Percentiles rank a stretch among this genome's conserved stretches.
Evolutionary conservation across 176 grass and related monocot species (phyloP).

Genomic region (Themeda triandra): DNA sequence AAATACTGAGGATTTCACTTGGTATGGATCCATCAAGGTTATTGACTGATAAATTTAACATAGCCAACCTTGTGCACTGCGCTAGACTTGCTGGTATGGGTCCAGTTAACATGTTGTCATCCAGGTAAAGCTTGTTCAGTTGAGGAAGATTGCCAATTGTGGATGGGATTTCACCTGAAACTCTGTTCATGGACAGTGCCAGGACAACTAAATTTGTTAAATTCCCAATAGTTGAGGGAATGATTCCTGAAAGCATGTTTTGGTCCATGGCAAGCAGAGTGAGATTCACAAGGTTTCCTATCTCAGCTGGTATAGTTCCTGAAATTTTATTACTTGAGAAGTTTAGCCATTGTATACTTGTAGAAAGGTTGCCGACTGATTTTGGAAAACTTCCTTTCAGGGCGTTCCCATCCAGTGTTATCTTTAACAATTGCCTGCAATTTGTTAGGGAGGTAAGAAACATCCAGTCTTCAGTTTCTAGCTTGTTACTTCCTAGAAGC

Average conservation of each 20-base stretch:
- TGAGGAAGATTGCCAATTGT: constrained; percentile 35
- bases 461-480: neutral
- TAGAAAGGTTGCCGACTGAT: constrained; percentile 26
- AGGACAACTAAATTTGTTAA: constrained; percentile 29
- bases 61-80: neutral
- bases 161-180: constrained; percentile 48
- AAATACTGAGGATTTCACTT: constrained; percentile 6
- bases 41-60: constrained; percentile 41
- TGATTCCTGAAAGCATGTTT: constrained; percentile 51
- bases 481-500: neutral
- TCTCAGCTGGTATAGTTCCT: constrained; percentile 32
- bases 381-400: constrained; percentile 27
- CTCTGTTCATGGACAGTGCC: constrained; percentile 35
- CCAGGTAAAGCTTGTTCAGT: constrained; percentile 34
- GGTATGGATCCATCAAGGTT: constrained; percentile 32
- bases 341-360: neutral
- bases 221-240: constrained; percentile 47
- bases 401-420: constrained; percentile 11
- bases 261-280: constrained; percentile 27
- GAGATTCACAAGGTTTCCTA: constrained; percentile 42
- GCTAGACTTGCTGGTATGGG: constrained; percentile 36
- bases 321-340: constrained; percentile 21
- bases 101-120: constrained; percentile 37
- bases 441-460: constrained; percentile 32
- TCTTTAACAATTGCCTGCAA: neutral